Conservation (phyloP, 179 eudicot genomes). For the Corrigiola litoralis region DNA sequence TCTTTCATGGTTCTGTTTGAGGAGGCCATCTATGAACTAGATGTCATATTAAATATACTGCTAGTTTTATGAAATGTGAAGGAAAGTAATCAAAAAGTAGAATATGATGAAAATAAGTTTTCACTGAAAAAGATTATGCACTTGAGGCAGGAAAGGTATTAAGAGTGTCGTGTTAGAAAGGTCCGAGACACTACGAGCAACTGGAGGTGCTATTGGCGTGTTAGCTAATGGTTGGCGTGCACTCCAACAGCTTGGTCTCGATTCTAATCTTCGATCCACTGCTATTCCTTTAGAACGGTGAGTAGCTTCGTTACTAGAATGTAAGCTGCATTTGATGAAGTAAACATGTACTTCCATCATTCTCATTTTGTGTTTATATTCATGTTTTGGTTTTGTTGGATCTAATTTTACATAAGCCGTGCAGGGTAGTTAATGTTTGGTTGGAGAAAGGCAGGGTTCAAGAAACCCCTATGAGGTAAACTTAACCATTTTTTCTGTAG, state of each 20-base stretch:
- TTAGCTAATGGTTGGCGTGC: conserved; percentile 34
- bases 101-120: too few relatives aligned
- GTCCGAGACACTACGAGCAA: conserved; percentile 9
- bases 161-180: conserved; percentile 30
- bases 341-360: not conserved
- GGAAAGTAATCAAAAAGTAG: not conserved
- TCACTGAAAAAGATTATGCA: too few relatives aligned
- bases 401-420: not conserved
- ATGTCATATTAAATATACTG: too few relatives aligned
- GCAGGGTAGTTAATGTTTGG: conserved; percentile 24
- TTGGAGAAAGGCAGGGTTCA: conserved; percentile 19
- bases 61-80: too few relatives aligned
- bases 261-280: conserved; percentile 20
- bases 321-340: not conserved
- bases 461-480: conserved; percentile 21
- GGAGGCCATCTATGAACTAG: too few relatives aligned
- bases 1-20: too few relatives aligned
- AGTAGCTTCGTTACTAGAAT: not conserved
- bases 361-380: not conserved
- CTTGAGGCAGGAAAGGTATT: conserved; percentile 26
- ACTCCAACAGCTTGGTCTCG: conserved; percentile 25
- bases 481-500: not conserved
- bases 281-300: conserved; percentile 15
- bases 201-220: conserved; percentile 25
- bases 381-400: not conserved